Percentiles rank a stretch among this genome's conserved stretches.
Conservation (phyloP, 208 protist genomes). For the Trichomonas tenax region DNA sequence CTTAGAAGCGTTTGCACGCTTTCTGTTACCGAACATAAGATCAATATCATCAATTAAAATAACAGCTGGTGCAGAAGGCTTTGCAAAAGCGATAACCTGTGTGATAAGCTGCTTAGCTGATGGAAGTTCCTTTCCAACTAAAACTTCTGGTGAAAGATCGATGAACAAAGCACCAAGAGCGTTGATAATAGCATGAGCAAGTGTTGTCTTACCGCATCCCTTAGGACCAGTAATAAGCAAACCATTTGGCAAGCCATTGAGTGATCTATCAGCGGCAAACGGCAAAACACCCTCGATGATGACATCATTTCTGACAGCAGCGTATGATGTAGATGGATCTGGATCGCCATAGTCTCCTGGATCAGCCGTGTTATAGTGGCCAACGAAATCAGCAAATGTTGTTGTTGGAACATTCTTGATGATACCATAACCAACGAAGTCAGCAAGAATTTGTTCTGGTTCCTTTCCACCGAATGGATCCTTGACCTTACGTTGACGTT, state of each 20-base stretch:
- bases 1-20: not conserved
- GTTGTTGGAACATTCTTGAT: not conserved
- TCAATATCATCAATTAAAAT: conserved; percentile 6
- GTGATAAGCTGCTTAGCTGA: not conserved
- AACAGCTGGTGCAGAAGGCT: not conserved
- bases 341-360: not conserved
- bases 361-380: not conserved
- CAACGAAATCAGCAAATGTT: not conserved
- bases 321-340: not conserved
- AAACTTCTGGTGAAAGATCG: not conserved
- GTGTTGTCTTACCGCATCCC: not conserved
- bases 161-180: not conserved
- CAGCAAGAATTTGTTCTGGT: not conserved
- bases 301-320: not conserved
- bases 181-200: not conserved
- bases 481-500: not conserved
- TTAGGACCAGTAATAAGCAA: not conserved
- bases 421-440: not conserved
- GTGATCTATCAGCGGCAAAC: not conserved
- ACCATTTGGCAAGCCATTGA: not conserved
- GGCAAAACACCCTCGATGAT: not conserved
- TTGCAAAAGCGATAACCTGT: not conserved
- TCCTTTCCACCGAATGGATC: not conserved
- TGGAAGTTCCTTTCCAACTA: not conserved
- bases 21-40: not conserved